Conservation (phyloP, 108 stramenopile genomes). For the Cyclotella atomus region DNA sequence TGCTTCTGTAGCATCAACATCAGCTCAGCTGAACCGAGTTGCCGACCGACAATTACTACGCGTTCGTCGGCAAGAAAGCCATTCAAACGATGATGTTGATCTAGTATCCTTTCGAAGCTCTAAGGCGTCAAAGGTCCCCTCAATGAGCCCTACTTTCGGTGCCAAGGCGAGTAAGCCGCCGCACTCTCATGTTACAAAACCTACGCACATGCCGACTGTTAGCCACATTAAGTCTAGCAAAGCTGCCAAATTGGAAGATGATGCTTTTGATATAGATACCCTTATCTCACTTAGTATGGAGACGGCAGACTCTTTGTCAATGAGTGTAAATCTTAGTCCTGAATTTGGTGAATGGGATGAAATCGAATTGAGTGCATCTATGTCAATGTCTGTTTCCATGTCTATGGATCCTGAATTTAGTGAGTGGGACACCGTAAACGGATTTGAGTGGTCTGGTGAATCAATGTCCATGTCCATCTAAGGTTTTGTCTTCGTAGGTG, state of each 20-base stretch:
- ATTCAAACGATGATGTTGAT: background rate
- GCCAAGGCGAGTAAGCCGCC: background rate
- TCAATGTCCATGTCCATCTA: conserved; percentile 7
- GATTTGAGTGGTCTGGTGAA: background rate
- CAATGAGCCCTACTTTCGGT: background rate
- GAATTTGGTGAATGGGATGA: too few relatives aligned
- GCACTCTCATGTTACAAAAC: background rate
- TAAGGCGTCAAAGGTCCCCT: background rate
- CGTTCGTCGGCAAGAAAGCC: background rate
- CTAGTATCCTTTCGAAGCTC: background rate
- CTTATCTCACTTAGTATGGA: background rate
- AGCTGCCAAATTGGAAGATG: background rate
- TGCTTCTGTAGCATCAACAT: background rate
- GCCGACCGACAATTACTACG: background rate
- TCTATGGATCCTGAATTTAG: background rate
- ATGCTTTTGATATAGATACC: background rate
- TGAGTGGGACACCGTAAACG: background rate
- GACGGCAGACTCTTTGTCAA: background rate
- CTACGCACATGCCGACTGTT: background rate
- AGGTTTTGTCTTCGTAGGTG: too few relatives aligned
- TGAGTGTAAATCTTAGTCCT: too few relatives aligned
- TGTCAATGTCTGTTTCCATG: background rate
- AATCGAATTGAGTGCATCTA: too few relatives aligned
- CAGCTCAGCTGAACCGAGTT: conserved; percentile 10
- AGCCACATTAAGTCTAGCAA: conserved; percentile 2